Evolutionary conservation across 2,329 filamentous ascomycete genomes (phyloP).

Genomic region (Xylaria sp.): DNA sequence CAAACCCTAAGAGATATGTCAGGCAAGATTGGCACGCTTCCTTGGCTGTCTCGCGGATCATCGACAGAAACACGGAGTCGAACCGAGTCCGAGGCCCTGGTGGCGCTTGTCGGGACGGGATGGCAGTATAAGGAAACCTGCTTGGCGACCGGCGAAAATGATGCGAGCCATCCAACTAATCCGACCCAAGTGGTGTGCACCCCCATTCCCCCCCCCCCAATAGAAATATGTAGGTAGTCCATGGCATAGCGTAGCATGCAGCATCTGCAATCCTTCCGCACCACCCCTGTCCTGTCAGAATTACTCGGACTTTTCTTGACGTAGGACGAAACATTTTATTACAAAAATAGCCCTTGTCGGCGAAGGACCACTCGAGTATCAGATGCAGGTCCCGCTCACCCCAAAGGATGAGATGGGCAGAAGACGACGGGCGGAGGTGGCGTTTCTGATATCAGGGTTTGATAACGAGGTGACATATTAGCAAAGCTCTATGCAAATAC

Average conservation of each 20-base stretch:
- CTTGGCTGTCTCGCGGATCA: slow-evolving; percentile 15
- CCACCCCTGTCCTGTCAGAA: slow-evolving; percentile 21
- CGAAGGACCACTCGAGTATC: slow-evolving; percentile 17
- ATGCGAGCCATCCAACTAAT: neutral
- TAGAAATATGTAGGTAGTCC: neutral
- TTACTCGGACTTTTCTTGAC: slow-evolving; percentile 11
- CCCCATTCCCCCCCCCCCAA: neutral
- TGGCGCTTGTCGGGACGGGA: slow-evolving; percentile 16
- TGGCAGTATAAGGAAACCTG: neutral
- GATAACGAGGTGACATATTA: neutral
- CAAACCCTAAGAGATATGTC: neutral
- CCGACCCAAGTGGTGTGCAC: neutral
- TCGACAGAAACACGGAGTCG: neutral
- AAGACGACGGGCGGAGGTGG: slow-evolving; percentile 15
- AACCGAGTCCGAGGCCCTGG: slow-evolving; percentile 8
- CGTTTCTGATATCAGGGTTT: slow-evolving; percentile 15
- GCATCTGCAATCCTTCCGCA: slow-evolving; percentile 28
- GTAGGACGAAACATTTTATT: slow-evolving; percentile 29
- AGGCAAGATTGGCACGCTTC: slow-evolving; percentile 6
- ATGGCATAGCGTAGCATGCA: slow-evolving; percentile 14
- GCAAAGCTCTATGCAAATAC: neutral
- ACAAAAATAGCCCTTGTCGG: slow-evolving; percentile 29
- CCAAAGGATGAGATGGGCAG: slow-evolving; percentile 9
- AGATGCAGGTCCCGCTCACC: slow-evolving; percentile 20
- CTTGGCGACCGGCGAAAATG: slow-evolving; percentile 5